These are phyloP conservation scores for Leptographium lundbergii DNA, from an alignment of 2,329 filamentous ascomycete species.

Conservation along the genomic window DNA sequence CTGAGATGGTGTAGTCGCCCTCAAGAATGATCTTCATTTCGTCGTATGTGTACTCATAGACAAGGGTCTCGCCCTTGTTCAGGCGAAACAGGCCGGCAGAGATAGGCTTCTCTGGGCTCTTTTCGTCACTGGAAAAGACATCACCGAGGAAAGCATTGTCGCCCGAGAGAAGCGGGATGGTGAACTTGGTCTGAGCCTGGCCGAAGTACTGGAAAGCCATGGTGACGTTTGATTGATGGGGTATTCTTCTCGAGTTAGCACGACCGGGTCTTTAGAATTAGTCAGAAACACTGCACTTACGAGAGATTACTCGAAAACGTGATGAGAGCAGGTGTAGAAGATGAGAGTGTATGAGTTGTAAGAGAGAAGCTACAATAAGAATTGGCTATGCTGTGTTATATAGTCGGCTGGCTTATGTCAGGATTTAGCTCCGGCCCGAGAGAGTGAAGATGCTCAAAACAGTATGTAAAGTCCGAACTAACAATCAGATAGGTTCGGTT, in stretches of 20 bases:
- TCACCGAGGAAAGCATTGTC: constrained; percentile 6
- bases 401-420: background rate
- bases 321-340: background rate
- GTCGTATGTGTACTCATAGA: constrained; percentile 6
- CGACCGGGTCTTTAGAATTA: background rate
- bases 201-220: constrained; percentile 3
- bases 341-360: background rate
- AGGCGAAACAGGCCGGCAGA: constrained; percentile 4
- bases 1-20: constrained; percentile 5
- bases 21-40: constrained; percentile 8
- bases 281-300: background rate
- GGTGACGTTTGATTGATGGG: background rate
- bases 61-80: constrained; percentile 3
- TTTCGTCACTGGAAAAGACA: constrained; percentile 3
- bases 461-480: background rate
- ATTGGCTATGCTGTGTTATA: background rate
- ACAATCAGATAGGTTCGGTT: background rate
- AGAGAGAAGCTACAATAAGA: background rate
- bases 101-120: constrained; percentile 1
- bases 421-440: background rate
- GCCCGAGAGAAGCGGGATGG: constrained; percentile 3
- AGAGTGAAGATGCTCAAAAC: background rate
- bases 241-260: background rate
- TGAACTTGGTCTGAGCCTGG: constrained; percentile 5
- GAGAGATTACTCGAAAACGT: background rate